Evolutionary conservation across 331 rosid genomes (phyloP).

Genomic region (Acacia concinna): DNA sequence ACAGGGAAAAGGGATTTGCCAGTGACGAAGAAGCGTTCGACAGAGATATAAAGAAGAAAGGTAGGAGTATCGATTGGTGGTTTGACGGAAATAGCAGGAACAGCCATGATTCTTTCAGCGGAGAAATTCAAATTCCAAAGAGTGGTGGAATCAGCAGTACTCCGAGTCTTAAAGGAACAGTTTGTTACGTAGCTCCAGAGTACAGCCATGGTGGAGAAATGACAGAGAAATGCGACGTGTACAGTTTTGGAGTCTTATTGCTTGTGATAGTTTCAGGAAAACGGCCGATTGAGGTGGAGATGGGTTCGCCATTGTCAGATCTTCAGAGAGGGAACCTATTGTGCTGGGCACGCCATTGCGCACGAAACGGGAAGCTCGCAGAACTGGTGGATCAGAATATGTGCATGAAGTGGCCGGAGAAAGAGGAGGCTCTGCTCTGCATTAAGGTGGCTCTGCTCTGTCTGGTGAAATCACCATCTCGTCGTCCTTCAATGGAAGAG

Average conservation of each 20-base stretch:
- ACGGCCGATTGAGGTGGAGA: slow-evolving; percentile 71
- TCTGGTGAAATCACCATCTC: slow-evolving; percentile 61
- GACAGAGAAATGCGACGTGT: slow-evolving; percentile 82
- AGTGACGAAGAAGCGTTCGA: slow-evolving; percentile 51
- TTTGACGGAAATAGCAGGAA: slow-evolving; percentile 61
- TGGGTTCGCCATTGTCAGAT: slow-evolving; percentile 65
- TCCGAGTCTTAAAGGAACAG: slow-evolving; percentile 85
- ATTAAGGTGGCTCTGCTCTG: slow-evolving; percentile 75
- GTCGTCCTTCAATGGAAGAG: slow-evolving; percentile 83
- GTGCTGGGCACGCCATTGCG: slow-evolving; percentile 81
- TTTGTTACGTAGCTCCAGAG: slow-evolving; percentile 90
- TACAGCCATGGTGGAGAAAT: slow-evolving; percentile 58
- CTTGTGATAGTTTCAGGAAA: slow-evolving; percentile 82
- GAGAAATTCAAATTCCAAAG: slow-evolving; percentile 49
- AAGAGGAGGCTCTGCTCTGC: slow-evolving; percentile 70
- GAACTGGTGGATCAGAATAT: slow-evolving; percentile 65
- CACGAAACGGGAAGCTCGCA: slow-evolving; percentile 67
- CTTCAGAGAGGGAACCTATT: slow-evolving; percentile 72
- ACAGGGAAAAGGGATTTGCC: slow-evolving; percentile 43
- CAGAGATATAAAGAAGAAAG: slow-evolving; percentile 40
- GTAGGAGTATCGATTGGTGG: slow-evolving; percentile 72
- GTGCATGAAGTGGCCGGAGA: slow-evolving; percentile 43
- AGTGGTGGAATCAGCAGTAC: slow-evolving; percentile 77
- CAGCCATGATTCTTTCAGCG: slow-evolving; percentile 55
- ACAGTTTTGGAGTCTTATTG: slow-evolving; percentile 79